Evolutionary conservation across 2,329 filamentous ascomycete species (phyloP).

Genomic region (Fusarium globosum): DNA sequence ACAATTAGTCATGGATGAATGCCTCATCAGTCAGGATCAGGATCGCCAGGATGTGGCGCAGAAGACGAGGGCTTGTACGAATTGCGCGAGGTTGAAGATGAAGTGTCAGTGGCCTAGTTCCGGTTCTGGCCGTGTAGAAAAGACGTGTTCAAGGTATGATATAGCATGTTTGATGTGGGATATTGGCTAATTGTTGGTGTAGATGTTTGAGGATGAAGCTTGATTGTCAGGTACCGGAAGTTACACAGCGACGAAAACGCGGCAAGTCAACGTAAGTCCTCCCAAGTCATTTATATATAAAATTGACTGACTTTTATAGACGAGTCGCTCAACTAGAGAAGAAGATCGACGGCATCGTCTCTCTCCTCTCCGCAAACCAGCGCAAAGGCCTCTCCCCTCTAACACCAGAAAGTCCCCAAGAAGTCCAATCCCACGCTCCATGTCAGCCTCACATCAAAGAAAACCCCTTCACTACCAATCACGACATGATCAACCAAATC

Average conservation of each 20-base stretch:
- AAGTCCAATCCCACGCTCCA: not conserved
- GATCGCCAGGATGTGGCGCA: not conserved
- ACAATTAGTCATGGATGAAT: conserved; percentile 36
- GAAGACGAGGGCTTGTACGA: conserved; percentile 49
- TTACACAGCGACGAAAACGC: conserved; percentile 49
- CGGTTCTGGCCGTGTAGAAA: conserved; percentile 33
- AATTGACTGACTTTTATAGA: conserved; percentile 32
- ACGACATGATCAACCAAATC: not conserved
- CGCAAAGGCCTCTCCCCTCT: conserved; percentile 39
- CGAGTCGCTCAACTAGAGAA: conserved; percentile 53
- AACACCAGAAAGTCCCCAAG: conserved; percentile 42
- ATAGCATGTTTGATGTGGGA: fast-evolving
- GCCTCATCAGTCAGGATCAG: conserved; percentile 29
- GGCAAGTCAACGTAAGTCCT: conserved; percentile 51
- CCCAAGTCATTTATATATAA: not conserved
- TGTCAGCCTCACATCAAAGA: not conserved
- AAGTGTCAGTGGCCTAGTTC: conserved; percentile 50
- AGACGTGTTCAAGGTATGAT: conserved; percentile 45
- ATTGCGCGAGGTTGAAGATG: conserved; percentile 52
- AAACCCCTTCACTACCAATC: not conserved
- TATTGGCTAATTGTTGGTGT: not conserved
- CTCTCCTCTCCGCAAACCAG: conserved; percentile 49
- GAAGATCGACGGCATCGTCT: conserved; percentile 55
- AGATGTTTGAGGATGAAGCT: conserved; percentile 52
- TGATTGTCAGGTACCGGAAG: conserved; percentile 49